Percentiles rank a stretch among this genome's conserved stretches.
phyloP scores from a whole-genome alignment of 441 rosid genomes.

The Rhodomyrtus psidioides region DNA sequence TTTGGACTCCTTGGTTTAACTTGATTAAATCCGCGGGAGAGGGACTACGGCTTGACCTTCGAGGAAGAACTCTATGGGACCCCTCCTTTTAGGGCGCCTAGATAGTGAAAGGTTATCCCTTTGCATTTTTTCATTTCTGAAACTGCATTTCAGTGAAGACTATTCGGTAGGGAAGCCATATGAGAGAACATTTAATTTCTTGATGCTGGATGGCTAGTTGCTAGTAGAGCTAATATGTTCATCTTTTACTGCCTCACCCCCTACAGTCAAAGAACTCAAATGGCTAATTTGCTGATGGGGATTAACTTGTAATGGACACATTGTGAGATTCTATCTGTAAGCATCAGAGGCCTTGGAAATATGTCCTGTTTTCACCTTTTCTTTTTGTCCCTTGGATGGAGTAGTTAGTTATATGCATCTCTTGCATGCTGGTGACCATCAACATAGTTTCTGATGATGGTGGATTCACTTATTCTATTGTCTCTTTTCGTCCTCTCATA shows the following conservation, averaged over 20 bases:
- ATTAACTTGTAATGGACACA: neutral
- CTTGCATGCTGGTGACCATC: neutral
- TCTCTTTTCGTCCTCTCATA: neutral
- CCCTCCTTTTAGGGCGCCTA: too few species aligned
- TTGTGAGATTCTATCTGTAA: neutral
- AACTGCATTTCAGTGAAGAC: neutral
- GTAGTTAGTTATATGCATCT: neutral
- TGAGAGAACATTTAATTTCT: neutral
- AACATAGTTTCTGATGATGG: neutral
- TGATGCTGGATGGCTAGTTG: neutral
- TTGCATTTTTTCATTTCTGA: neutral
- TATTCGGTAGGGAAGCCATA: neutral
- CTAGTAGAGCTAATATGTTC: neutral
- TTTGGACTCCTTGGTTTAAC: neutral
- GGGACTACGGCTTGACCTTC: too few species aligned
- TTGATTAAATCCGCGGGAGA: neutral
- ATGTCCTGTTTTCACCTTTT: neutral
- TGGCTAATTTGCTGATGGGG: neutral
- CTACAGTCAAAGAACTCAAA: neutral
- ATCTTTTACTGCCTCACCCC: neutral
- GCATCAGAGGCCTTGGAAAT: neutral
- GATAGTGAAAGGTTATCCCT: too few species aligned
- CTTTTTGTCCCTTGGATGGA: neutral
- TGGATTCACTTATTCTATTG: neutral
- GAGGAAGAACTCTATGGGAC: too few species aligned